These are phyloP conservation scores for Xylaria sp. DNA, from an alignment of 2,329 filamentous ascomycete genomes.

Conservation along the genomic window DNA sequence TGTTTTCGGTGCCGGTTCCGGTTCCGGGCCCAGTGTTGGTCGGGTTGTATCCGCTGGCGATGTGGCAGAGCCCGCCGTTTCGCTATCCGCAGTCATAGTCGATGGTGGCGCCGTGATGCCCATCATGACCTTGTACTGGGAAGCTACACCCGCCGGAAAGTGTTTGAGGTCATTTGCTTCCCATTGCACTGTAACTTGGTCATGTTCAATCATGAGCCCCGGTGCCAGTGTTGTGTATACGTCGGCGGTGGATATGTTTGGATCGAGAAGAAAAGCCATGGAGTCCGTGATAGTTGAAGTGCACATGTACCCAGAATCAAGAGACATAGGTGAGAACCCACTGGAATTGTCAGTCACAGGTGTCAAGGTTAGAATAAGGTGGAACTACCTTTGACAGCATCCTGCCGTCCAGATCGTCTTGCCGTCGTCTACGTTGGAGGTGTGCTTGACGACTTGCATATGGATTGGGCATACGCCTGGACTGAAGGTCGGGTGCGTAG, in stretches of 20 bases:
- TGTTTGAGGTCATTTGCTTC: conserved; percentile 41
- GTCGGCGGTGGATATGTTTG: conserved; percentile 47
- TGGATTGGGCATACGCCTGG: conserved; percentile 47
- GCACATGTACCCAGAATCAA: conserved; percentile 41
- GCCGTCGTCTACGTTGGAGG: conserved; percentile 25
- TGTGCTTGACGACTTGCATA: conserved; percentile 44
- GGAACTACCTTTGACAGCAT: conserved; percentile 47
- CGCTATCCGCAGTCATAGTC: conserved; percentile 18
- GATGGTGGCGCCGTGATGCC: conserved; percentile 29
- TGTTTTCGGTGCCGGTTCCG: neutral
- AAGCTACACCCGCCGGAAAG: conserved; percentile 42
- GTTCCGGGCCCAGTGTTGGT: too few relatives aligned
- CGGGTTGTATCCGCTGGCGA: neutral
- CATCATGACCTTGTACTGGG: conserved; percentile 47
- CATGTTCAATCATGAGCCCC: conserved; percentile 45
- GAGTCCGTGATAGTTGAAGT: conserved; percentile 46
- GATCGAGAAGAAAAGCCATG: conserved; percentile 48
- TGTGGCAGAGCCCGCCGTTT: neutral
- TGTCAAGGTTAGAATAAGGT: neutral
- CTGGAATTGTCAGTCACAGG: conserved; percentile 36
- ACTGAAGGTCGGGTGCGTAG: conserved; percentile 45
- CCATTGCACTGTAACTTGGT: conserved; percentile 48
- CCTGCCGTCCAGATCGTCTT: conserved; percentile 45
- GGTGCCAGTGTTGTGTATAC: conserved; percentile 47
- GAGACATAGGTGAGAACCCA: conserved; percentile 44